A percentile compares a stretch with the other conserved stretches of the same genome.
Conservation (phyloP, 306 rosid species). For the Argentina anserina region DNA sequence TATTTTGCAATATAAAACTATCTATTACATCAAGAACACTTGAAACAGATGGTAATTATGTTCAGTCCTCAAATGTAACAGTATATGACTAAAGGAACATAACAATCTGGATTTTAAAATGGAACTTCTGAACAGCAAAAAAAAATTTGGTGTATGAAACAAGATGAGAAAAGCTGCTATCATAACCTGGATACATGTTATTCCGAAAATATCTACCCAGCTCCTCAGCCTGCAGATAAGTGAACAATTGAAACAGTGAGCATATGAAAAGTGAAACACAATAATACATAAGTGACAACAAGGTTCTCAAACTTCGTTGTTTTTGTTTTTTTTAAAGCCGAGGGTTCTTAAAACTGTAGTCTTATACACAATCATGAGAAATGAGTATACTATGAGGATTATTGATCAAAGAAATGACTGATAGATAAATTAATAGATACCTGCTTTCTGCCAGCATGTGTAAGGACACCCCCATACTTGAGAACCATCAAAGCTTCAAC, state of each 20-base stretch:
- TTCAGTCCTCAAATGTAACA: neutral
- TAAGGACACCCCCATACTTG: slow-evolving; percentile 97
- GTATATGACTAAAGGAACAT: neutral
- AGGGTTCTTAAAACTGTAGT: neutral
- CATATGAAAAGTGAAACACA: slow-evolving; percentile 2
- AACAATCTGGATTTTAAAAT: neutral
- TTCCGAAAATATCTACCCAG: slow-evolving; percentile 95
- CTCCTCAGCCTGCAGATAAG: slow-evolving; percentile 83
- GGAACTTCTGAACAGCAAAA: neutral
- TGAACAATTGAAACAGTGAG: slow-evolving; percentile 14
- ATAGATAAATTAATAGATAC: slow-evolving; percentile 29
- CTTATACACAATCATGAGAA: neutral
- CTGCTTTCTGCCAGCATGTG: slow-evolving; percentile 99
- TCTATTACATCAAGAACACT: slow-evolving; percentile 19
- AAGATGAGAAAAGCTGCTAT: slow-evolving; percentile 15
- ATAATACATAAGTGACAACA: slow-evolving; percentile 3
- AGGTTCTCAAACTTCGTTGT: no score
- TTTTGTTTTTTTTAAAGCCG: no score
- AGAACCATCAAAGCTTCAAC: slow-evolving; percentile 96
- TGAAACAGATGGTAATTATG: neutral
- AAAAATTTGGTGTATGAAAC: neutral
- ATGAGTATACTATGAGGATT: neutral
- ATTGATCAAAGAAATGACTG: neutral
- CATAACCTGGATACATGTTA: slow-evolving; percentile 92
- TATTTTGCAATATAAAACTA: slow-evolving; percentile 20